Conservation (phyloP, 148 eudicot species). For the Limonium bicolor region DNA sequence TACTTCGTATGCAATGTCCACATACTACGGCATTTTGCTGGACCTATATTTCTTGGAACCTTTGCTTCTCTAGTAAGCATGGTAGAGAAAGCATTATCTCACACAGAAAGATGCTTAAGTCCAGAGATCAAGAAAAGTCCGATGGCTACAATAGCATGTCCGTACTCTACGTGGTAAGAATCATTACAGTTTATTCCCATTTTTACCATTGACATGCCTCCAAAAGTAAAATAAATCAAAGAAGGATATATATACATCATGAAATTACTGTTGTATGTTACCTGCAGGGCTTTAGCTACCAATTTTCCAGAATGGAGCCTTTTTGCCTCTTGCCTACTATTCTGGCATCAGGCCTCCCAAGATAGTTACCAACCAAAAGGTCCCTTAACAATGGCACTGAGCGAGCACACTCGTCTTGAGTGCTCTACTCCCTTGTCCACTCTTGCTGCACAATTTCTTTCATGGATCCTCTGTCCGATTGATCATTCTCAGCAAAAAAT, state of each 20-base stretch:
- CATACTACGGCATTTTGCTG: conserved; percentile 22
- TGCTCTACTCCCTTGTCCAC: conserved; percentile 7
- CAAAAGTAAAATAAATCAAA: neutral
- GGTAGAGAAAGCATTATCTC: conserved; percentile 7
- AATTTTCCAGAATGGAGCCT: conserved; percentile 30
- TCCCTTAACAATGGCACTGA: neutral
- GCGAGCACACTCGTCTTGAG: neutral
- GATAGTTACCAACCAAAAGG: conserved; percentile 1
- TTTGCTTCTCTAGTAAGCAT: conserved; percentile 15
- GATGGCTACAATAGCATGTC: conserved; percentile 10
- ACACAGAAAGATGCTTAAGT: conserved; percentile 7
- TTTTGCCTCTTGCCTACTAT: conserved; percentile 21
- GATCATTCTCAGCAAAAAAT: conserved; percentile 12
- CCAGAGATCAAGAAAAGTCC: conserved; percentile 11
- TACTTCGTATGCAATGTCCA: conserved; percentile 26
- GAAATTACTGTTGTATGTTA: neutral
- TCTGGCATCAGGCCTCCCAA: conserved; percentile 1
- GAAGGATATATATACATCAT: neutral
- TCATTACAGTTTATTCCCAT: neutral
- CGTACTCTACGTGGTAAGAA: conserved; percentile 25
- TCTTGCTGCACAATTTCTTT: conserved; percentile 21
- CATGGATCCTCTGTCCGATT: conserved; percentile 39
- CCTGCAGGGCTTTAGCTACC: conserved; percentile 28
- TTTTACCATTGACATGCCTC: neutral
- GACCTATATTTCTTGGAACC: conserved; percentile 21